Conservation (phyloP, 2,329 filamentous ascomycete genomes). For the Colletotrichum truncatum region DNA sequence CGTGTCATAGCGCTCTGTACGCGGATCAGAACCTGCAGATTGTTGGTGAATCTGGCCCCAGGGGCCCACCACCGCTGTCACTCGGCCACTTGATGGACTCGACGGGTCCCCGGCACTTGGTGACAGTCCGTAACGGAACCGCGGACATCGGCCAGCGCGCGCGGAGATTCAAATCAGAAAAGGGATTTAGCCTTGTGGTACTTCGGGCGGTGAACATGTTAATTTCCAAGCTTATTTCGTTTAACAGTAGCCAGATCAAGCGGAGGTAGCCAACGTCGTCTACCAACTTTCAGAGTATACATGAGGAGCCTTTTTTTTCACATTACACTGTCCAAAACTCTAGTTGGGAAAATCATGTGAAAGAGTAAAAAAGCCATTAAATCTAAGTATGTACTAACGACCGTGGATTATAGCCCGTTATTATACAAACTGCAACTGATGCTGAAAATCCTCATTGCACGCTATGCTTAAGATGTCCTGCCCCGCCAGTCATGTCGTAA, state of each 20-base stretch:
- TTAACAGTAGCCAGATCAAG: not conserved
- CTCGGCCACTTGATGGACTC: not conserved
- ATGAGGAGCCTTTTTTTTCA: too few relatives aligned
- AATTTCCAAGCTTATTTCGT: constrained; percentile 4
- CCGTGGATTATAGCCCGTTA: constrained; percentile 32
- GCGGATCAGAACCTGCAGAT: not conserved
- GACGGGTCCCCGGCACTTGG: constrained; percentile 3
- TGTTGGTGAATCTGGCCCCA: not conserved
- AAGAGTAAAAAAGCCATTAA: constrained; percentile 24
- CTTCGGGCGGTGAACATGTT: constrained; percentile 2
- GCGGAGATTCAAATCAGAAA: too few relatives aligned
- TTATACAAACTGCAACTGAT: constrained; percentile 35
- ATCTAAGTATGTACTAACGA: constrained; percentile 32
- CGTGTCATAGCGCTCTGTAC: constrained; percentile 3
- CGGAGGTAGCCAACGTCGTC: not conserved
- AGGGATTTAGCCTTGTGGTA: not conserved
- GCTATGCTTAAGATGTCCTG: constrained; percentile 41
- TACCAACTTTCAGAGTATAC: too few relatives aligned
- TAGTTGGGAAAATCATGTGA: not conserved
- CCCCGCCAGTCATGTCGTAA: constrained; percentile 29
- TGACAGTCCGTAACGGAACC: constrained; percentile 3
- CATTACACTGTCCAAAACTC: too few relatives aligned
- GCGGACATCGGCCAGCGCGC: constrained; percentile 1
- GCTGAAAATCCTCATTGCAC: constrained; percentile 35
- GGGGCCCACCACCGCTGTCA: not conserved